These are phyloP conservation scores for Phyllosticta citrichinensis DNA, from an alignment of 2,329 filamentous ascomycete species.

Conservation along the genomic window DNA sequence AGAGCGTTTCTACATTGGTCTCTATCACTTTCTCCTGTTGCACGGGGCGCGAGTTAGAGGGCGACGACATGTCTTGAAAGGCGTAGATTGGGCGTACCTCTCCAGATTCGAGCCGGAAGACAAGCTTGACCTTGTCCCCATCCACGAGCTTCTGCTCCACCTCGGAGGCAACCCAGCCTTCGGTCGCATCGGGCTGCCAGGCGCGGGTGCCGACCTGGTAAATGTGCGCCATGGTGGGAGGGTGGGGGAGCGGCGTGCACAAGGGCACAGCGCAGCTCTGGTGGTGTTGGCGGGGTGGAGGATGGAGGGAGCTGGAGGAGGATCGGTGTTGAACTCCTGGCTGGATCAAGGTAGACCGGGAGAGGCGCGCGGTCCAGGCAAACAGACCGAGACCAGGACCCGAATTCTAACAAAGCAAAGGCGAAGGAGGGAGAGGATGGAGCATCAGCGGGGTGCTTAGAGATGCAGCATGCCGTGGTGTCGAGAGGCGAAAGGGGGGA, in stretches of 20 bases:
- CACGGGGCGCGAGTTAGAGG: neutral
- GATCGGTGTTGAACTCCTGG: conserved; percentile 3
- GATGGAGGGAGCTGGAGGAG: conserved; percentile 1
- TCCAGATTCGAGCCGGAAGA: conserved; percentile 86
- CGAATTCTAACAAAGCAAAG: conserved; percentile 4
- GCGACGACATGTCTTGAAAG: neutral
- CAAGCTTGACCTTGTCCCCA: conserved; percentile 76
- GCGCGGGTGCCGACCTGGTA: conserved; percentile 96
- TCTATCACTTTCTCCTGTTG: conserved; percentile 66
- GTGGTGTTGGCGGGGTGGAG: neutral
- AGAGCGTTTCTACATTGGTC: conserved; percentile 65
- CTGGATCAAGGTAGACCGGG: neutral
- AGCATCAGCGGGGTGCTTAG: neutral
- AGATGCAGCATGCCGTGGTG: neutral
- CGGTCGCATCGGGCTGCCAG: conserved; percentile 92
- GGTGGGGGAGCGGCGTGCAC: conserved; percentile 8
- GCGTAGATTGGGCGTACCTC: conserved; percentile 51
- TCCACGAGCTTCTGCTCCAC: conserved; percentile 75
- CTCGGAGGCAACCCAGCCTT: conserved; percentile 97
- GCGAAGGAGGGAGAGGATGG: neutral
- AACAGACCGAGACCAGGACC: conserved; percentile 5
- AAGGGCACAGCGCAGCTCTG: conserved; percentile 1
- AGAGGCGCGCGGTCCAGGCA: conserved; percentile 6
- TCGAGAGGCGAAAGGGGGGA: neutral
- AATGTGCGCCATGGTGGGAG: conserved; percentile 59